Evolutionary conservation across 345 rosid genomes (phyloP).

Genomic region (Cardamine occulta): DNA sequence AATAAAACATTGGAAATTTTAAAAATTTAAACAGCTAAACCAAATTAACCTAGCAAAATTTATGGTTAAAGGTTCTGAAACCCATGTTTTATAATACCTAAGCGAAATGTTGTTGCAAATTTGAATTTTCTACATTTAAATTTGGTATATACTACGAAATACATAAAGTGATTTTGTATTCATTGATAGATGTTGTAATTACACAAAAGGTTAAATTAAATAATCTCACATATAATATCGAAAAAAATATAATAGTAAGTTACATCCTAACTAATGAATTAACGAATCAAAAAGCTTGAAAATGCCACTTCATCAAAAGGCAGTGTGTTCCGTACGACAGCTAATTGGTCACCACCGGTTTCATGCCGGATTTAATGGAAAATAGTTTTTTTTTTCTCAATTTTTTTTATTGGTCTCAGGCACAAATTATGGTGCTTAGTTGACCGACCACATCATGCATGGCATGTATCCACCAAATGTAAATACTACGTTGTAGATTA

Average conservation of each 20-base stretch:
- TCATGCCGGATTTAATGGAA: constrained; percentile 20
- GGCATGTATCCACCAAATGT: constrained; percentile 9
- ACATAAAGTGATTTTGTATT: constrained; percentile 4
- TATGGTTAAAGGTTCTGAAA: neutral
- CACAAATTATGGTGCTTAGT: constrained; percentile 25
- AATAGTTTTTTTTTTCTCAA: neutral
- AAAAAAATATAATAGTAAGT: neutral
- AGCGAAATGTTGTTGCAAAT: neutral
- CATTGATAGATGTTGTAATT: neutral
- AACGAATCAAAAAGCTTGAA: constrained; percentile 24
- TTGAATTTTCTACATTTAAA: neutral
- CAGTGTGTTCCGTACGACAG: constrained; percentile 33
- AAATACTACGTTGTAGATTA: neutral
- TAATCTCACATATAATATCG: neutral
- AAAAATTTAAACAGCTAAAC: neutral
- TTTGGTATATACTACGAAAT: neutral
- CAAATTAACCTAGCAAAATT: neutral
- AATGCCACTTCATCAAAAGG: constrained; percentile 31
- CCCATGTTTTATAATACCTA: too few relatives aligned
- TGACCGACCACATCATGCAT: constrained; percentile 28
- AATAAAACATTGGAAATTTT: neutral
- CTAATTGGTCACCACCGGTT: constrained; percentile 30
- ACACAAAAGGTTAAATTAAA: neutral
- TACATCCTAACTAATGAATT: constrained; percentile 19
- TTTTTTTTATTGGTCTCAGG: neutral